Percentiles rank a stretch among this genome's conserved stretches.
Conservation (phyloP, 179 eudicot genomes). For the Pouteria campechiana region DNA sequence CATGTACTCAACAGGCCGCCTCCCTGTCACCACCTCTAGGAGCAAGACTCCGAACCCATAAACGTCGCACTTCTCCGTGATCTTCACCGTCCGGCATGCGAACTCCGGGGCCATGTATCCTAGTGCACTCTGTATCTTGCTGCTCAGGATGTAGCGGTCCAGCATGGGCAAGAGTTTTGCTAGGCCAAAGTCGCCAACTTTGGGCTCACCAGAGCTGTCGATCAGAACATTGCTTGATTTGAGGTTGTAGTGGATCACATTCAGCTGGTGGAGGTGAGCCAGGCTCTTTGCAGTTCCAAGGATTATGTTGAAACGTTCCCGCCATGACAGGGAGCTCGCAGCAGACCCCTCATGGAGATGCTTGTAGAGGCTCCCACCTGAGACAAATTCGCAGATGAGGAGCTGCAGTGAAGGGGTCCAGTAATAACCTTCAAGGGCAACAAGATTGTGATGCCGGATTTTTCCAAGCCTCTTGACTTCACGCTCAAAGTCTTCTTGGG, state of each 20-base stretch:
- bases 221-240: slow-evolving; percentile 63
- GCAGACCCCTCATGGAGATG: slow-evolving; percentile 47
- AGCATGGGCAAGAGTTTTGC: slow-evolving; percentile 54
- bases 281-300: slow-evolving; percentile 68
- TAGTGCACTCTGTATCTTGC: slow-evolving; percentile 87
- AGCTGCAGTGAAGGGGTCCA: slow-evolving; percentile 85
- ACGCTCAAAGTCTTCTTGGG: slow-evolving; percentile 69
- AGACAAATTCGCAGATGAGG: slow-evolving; percentile 45
- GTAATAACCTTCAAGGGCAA: slow-evolving; percentile 66
- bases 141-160: slow-evolving; percentile 69
- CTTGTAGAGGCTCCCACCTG: slow-evolving; percentile 47
- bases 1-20: slow-evolving; percentile 83
- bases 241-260: slow-evolving; percentile 66
- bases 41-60: slow-evolving; percentile 75
- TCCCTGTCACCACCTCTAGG: slow-evolving; percentile 71
- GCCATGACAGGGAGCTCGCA: slow-evolving; percentile 41
- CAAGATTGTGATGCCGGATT: slow-evolving; percentile 55
- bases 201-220: slow-evolving; percentile 35
- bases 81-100: slow-evolving; percentile 74
- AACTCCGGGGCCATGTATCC: slow-evolving; percentile 96
- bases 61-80: slow-evolving; percentile 82
- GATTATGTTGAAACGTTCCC: slow-evolving; percentile 49
- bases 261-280: slow-evolving; percentile 50
- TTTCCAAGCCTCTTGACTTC: slow-evolving; percentile 61
- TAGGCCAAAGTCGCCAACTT: slow-evolving; percentile 74